Evolutionary conservation across 192 early-diverging fungal species (phyloP).

Genomic region (Umbelopsis sp.): DNA sequence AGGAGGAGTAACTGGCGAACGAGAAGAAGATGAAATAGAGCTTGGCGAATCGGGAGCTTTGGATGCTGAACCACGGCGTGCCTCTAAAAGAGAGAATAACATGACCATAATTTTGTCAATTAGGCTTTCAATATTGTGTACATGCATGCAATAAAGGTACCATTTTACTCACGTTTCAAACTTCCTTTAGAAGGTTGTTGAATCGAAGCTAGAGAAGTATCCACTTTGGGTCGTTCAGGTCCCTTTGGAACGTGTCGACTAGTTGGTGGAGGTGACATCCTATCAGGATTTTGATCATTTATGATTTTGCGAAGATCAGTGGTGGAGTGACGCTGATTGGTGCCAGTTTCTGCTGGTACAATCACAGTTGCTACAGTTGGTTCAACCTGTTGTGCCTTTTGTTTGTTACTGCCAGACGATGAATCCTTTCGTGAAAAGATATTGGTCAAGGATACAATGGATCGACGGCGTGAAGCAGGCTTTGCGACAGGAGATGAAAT

Average conservation of each 20-base stretch:
- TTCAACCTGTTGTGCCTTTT: slow-evolving; percentile 13
- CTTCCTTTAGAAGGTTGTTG: not conserved
- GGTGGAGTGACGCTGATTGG: slow-evolving; percentile 29
- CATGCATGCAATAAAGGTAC: not conserved
- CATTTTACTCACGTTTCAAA: not conserved
- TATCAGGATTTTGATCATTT: not conserved
- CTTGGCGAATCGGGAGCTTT: slow-evolving; percentile 26
- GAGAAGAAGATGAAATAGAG: slow-evolving; percentile 26
- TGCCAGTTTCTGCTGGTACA: not conserved
- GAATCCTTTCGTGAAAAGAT: slow-evolving; percentile 19
- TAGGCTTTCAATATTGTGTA: not conserved
- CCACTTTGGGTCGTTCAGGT: not conserved
- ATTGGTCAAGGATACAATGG: slow-evolving; percentile 15
- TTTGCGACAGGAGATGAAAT: not conserved
- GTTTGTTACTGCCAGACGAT: not conserved
- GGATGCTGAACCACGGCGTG: not conserved
- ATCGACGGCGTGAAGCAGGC: slow-evolving; percentile 23
- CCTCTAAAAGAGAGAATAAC: not conserved
- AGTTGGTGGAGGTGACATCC: not conserved
- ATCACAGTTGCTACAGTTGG: not conserved
- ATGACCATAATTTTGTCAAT: slow-evolving; percentile 4
- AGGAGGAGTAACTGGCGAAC: slow-evolving; percentile 23
- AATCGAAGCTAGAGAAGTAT: slow-evolving; percentile 3
- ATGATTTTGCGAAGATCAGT: slow-evolving; percentile 30
- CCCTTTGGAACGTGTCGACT: not conserved